Conservation (phyloP, 371 early-diverging fungal species). For the Encephalitozoon cuniculi region DNA sequence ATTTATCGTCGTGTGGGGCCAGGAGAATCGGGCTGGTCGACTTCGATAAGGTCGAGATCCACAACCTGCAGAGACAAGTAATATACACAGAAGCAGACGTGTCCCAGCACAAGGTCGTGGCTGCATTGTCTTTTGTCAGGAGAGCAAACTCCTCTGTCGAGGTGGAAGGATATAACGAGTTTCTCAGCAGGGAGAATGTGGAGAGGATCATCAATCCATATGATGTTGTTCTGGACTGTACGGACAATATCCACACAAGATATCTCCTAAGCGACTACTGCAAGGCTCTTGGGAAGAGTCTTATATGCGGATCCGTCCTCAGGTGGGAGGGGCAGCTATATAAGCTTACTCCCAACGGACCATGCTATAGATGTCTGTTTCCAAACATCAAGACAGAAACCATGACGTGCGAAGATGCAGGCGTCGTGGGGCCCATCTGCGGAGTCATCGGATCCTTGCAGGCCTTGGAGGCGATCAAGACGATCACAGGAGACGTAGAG, state of each 20-base stretch:
- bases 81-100: conserved; percentile 71
- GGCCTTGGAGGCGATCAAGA: conserved; percentile 82
- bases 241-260: conserved; percentile 87
- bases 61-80: conserved; percentile 89
- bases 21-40: conserved; percentile 83
- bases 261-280: conserved; percentile 88
- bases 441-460: conserved; percentile 86
- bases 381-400: conserved; percentile 68
- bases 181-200: conserved; percentile 18
- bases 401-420: conserved; percentile 83
- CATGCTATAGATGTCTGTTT: conserved; percentile 93
- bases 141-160: conserved; percentile 21
- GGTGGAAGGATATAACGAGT: conserved; percentile 16
- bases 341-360: conserved; percentile 71
- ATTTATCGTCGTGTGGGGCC: conserved; percentile 81
- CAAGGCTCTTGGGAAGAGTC: conserved; percentile 69
- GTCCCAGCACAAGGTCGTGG: conserved; percentile 70
- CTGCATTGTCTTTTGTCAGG: conserved; percentile 65
- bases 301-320: conserved; percentile 84
- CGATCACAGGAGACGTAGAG: conserved; percentile 16
- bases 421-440: conserved; percentile 79
- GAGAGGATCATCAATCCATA: conserved; percentile 62
- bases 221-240: conserved; percentile 84
- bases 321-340: conserved; percentile 78
- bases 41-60: conserved; percentile 78